Evolutionary conservation across 2,329 filamentous ascomycete genomes (phyloP).

Genomic region (Calonectria leucothoes): DNA sequence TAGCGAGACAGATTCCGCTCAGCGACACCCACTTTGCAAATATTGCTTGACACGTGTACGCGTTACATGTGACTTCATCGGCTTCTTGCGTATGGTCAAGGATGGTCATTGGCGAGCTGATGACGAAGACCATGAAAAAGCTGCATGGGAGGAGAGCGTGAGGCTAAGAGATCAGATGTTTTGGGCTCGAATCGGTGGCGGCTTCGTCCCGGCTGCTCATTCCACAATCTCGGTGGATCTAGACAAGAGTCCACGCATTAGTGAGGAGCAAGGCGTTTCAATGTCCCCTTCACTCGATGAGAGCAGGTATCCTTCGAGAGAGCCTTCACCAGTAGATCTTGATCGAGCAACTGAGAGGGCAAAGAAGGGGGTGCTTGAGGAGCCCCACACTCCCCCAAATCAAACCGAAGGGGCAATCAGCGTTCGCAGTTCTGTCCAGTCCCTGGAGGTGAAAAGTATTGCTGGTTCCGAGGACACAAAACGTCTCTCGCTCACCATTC

Average conservation of each 20-base stretch:
- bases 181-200: slow-evolving; percentile 92
- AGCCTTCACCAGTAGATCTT: slow-evolving; percentile 37
- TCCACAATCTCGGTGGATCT: slow-evolving; percentile 38
- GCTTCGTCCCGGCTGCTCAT: slow-evolving; percentile 77
- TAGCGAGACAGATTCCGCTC: slow-evolving; percentile 86
- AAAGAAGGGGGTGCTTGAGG: slow-evolving; percentile 31
- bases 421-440: slow-evolving; percentile 42
- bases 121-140: slow-evolving; percentile 84
- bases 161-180: slow-evolving; percentile 95
- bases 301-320: slow-evolving; percentile 24
- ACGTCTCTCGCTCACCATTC: slow-evolving; percentile 45
- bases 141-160: slow-evolving; percentile 95
- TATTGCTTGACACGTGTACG: slow-evolving; percentile 88
- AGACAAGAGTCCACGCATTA: slow-evolving; percentile 49
- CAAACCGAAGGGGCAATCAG: slow-evolving; percentile 42
- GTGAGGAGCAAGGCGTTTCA: slow-evolving; percentile 41
- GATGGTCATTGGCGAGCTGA: slow-evolving; percentile 92
- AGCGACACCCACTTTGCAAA: slow-evolving; percentile 88
- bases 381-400: slow-evolving; percentile 46
- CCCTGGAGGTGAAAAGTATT: slow-evolving; percentile 41
- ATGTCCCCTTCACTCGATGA: slow-evolving; percentile 32
- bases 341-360: slow-evolving; percentile 30
- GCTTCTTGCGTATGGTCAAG: slow-evolving; percentile 90
- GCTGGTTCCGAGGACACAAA: slow-evolving; percentile 39
- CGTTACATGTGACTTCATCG: slow-evolving; percentile 91